Conservation (phyloP, 2,329 filamentous ascomycete species). For the Cladophialophora exuberans region DNA sequence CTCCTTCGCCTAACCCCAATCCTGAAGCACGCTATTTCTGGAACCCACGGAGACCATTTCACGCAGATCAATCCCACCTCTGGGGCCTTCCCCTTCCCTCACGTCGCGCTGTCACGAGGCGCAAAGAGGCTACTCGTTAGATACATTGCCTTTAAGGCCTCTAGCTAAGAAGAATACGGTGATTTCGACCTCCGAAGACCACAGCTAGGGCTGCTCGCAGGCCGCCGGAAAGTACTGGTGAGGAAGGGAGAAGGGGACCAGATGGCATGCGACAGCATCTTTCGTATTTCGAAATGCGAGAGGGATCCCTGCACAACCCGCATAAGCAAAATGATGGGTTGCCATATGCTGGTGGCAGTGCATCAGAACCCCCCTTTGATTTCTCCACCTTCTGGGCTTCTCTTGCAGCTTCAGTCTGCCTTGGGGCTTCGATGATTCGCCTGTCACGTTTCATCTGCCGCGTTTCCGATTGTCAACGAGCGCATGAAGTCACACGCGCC, state of each 20-base stretch:
- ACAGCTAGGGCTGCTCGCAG: neutral
- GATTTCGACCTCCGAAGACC: neutral
- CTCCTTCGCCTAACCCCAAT: constrained; percentile 7
- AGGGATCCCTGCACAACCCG: too few relatives aligned
- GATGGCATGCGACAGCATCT: neutral
- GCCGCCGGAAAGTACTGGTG: too few relatives aligned
- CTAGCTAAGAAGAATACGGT: neutral
- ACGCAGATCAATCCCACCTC: constrained; percentile 1
- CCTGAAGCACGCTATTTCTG: constrained; percentile 16
- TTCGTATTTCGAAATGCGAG: constrained; percentile 4
- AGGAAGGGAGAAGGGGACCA: neutral
- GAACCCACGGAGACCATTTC: neutral
- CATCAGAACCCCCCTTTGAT: neutral
- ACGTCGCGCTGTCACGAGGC: constrained; percentile 15
- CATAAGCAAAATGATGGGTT: too few relatives aligned
- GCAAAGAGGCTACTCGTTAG: neutral
- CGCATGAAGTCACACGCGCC: neutral
- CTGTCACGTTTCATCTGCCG: neutral
- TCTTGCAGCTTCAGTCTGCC: constrained; percentile 3
- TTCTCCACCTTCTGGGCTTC: neutral
- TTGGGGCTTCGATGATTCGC: constrained; percentile 2
- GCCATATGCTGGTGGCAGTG: too few relatives aligned
- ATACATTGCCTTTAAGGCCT: neutral
- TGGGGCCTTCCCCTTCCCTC: neutral
- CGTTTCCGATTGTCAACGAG: neutral